A percentile compares a stretch with the other conserved stretches of the same genome.
Evolutionary conservation across 495 filamentous ascomycete genomes (phyloP).

Genomic region (Tuber microsphaerosporum): DNA sequence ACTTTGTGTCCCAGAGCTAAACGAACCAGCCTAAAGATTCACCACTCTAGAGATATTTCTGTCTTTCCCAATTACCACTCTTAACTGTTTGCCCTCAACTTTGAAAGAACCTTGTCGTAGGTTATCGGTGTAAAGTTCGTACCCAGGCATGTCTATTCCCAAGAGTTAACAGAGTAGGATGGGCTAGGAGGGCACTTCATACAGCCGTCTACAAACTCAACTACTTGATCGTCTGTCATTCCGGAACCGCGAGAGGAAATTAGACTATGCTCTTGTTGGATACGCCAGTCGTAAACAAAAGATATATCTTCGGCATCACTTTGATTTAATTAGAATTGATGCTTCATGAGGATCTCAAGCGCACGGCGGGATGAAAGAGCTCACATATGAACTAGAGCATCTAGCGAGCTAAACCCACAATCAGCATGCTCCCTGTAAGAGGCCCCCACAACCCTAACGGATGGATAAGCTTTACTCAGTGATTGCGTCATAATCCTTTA

Average conservation of each 20-base stretch:
- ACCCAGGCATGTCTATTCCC: slow-evolving; percentile 47
- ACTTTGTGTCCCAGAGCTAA: background rate
- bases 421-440: background rate
- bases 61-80: slow-evolving; percentile 62
- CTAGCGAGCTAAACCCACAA: slow-evolving; percentile 50
- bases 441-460: background rate
- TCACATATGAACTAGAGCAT: slow-evolving; percentile 80
- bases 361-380: slow-evolving; percentile 20
- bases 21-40: slow-evolving; percentile 11
- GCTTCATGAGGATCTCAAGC: background rate
- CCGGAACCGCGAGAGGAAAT: slow-evolving; percentile 58
- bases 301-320: slow-evolving; percentile 67
- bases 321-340: slow-evolving; percentile 7
- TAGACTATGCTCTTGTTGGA: slow-evolving; percentile 69
- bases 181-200: slow-evolving; percentile 37
- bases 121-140: slow-evolving; percentile 65
- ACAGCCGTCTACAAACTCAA: slow-evolving; percentile 63
- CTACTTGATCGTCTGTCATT: slow-evolving; percentile 69
- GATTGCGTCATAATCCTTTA: slow-evolving; percentile 63
- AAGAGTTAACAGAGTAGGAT: background rate
- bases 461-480: slow-evolving; percentile 49
- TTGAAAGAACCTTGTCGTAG: slow-evolving; percentile 59
- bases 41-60: slow-evolving; percentile 44
- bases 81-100: slow-evolving; percentile 56
- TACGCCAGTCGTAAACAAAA: slow-evolving; percentile 83